Percentiles rank a stretch among this genome's conserved stretches.
Conservation (phyloP, 768 basidiomycete genomes). For the Suillus occidentalis region DNA sequence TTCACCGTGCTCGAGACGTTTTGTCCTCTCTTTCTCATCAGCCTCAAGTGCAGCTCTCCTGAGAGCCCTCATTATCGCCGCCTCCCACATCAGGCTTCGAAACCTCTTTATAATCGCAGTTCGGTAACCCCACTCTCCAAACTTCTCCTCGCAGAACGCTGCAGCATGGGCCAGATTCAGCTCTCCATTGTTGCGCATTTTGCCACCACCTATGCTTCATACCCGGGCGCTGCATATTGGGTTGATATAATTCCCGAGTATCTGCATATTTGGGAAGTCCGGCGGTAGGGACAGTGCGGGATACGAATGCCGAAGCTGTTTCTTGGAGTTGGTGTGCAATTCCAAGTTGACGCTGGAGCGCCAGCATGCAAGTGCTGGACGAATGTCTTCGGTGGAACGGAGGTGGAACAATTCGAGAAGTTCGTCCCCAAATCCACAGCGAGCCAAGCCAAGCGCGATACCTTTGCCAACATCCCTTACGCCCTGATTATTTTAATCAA, state of each 20-base stretch:
- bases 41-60: constrained; percentile 29
- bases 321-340: constrained; percentile 25
- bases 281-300: constrained; percentile 16
- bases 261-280: constrained; percentile 20
- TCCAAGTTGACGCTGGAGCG: constrained; percentile 23
- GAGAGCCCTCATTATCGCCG: constrained; percentile 20
- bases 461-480: constrained; percentile 18
- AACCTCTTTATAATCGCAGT: constrained; percentile 23
- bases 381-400: constrained; percentile 11
- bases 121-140: constrained; percentile 27
- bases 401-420: constrained; percentile 21
- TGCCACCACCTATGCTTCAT: constrained; percentile 15
- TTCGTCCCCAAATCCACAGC: constrained; percentile 27
- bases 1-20: constrained; percentile 18
- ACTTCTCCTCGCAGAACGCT: constrained; percentile 26
- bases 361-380: constrained; percentile 24
- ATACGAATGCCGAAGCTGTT: constrained; percentile 16
- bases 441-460: constrained; percentile 26
- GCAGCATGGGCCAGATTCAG: constrained; percentile 22
- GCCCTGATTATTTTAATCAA: constrained; percentile 8
- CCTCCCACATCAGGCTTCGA: constrained; percentile 21
- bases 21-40: constrained; percentile 30
- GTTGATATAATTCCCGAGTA: constrained; percentile 23
- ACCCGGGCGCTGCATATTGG: constrained; percentile 20
- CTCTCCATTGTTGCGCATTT: constrained; percentile 20